A percentile compares a stretch with the other conserved stretches of the same genome.
Evolutionary conservation across 140 eudicot genomes (phyloP).

Genomic region (Flaveria floridana): DNA sequence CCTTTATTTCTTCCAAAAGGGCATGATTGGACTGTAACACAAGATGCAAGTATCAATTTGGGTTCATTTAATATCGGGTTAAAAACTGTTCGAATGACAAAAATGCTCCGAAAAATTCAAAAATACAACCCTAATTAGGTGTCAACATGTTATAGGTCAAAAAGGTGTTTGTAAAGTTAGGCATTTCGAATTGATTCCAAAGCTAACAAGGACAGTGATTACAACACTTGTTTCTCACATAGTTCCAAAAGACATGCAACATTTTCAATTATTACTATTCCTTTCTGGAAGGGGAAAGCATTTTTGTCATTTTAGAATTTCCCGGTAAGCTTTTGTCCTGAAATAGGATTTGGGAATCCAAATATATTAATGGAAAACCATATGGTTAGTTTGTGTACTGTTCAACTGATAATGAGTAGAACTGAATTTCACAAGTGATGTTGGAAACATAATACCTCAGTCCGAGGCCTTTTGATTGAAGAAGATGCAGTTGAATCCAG

Average conservation of each 20-base stretch:
- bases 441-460: conserved; percentile 52
- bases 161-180: background rate
- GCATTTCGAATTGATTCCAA: background rate
- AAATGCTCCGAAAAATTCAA: background rate
- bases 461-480: conserved; percentile 58
- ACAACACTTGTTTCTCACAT: conserved; percentile 5
- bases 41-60: conserved; percentile 1
- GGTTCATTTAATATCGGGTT: background rate
- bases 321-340: background rate
- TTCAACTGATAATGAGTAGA: background rate
- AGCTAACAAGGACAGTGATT: background rate
- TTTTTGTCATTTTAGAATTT: background rate
- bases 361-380: conserved; percentile 1
- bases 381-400: background rate
- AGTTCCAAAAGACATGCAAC: background rate
- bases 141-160: background rate
- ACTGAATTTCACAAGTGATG: background rate
- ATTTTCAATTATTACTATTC: background rate
- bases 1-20: conserved; percentile 82
- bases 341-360: background rate
- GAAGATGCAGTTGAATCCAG: conserved; percentile 90
- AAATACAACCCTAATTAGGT: background rate
- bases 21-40: conserved; percentile 68
- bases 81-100: background rate
- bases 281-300: too few relatives aligned